Percentiles rank a stretch among this genome's conserved stretches.
phyloP scores from a whole-genome alignment of 2,329 filamentous ascomycete species.

The Epichloe sylvatica region DNA sequence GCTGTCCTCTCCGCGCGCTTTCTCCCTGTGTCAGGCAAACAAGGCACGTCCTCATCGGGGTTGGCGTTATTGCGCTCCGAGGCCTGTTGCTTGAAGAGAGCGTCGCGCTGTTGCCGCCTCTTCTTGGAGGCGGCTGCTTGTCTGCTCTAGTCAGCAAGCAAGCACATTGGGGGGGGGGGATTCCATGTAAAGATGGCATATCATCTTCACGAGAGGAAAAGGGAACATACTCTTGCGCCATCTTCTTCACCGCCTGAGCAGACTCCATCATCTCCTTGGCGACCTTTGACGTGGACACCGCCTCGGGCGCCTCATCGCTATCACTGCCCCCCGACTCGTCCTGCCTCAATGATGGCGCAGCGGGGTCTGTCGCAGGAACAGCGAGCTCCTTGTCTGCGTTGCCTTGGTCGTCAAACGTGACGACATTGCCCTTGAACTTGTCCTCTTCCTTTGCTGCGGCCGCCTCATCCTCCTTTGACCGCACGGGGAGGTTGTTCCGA shows the following conservation, averaged over 20 bases:
- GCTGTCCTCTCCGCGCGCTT: constrained; percentile 21
- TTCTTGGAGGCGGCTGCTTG: constrained; percentile 37
- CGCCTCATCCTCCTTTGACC: constrained; percentile 20
- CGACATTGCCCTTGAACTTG: constrained; percentile 15
- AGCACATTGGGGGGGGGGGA: not conserved
- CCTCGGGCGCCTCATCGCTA: constrained; percentile 43
- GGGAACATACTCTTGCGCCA: constrained; percentile 34
- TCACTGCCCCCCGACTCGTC: constrained; percentile 25
- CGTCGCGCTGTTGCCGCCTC: constrained; percentile 42
- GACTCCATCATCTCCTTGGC: constrained; percentile 33
- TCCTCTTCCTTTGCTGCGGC: not conserved
- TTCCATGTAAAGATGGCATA: not conserved
- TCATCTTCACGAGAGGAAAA: not conserved
- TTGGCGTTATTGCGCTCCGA: constrained; percentile 25
- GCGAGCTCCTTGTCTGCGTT: constrained; percentile 12
- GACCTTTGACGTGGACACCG: constrained; percentile 38
- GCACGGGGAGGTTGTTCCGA: constrained; percentile 20
- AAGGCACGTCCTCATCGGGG: not conserved
- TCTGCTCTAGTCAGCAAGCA: constrained; percentile 17
- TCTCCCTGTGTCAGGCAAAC: constrained; percentile 2
- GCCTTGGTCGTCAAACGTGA: constrained; percentile 23
- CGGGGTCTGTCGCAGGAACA: not conserved
- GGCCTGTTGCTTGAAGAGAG: constrained; percentile 41
- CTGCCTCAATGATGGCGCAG: constrained; percentile 8
- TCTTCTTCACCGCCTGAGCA: constrained; percentile 32